Base-by-base conservation (phyloP, 1,139 yeast genomes). In the Suhomyces kunorum region DNA sequence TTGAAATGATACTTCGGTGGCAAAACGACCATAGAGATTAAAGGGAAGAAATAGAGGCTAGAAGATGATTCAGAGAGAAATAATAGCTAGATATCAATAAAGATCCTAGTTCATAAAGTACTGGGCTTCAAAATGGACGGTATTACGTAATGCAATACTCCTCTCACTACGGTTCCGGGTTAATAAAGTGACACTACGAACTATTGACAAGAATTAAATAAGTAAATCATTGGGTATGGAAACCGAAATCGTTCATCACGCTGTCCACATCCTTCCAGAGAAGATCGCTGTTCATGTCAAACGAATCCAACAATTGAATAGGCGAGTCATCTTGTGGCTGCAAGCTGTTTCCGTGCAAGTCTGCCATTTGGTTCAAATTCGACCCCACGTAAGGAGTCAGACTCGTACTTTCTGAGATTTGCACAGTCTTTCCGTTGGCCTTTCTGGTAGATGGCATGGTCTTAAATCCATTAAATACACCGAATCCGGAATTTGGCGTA, bases 191-290 rank as follows among this genome's bases (percentile, higher is more conserved):
- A 27, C 19, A 8, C 15, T 27, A 15, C 29, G 16, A 6, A 24
- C 25, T 30, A 30, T 36, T 30, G 13, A 36, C 35, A 39, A 14
- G 33, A 33, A 31, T 15, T 13, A 20, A 27, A 27, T 20, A 11
- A 9, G n/a, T 14, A 20, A 7, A 26, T 29, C 24, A 45, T n/a
- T 37, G 42, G 7, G 78, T 71, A 39, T 85, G 87, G 67, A 90
- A 89, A 8, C 97, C 98, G 65, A 89, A 89, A 56, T 89, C 96
- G 53, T 87, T 87, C 96, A 90, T 88, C 44, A 90, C 87, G 39
- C 87, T 74, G 49, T 88, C 96, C 18, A 90, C 95, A 56, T 90
- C 96, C 56, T 84, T 85, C 90, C 95, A 88, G 11, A 88, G 76
- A 53, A 83, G 63, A 43, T 85, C 96, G 26, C 83, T 80, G 43